phyloP scores from a whole-genome alignment of 257 asterid species.

The Lantana camara region DNA sequence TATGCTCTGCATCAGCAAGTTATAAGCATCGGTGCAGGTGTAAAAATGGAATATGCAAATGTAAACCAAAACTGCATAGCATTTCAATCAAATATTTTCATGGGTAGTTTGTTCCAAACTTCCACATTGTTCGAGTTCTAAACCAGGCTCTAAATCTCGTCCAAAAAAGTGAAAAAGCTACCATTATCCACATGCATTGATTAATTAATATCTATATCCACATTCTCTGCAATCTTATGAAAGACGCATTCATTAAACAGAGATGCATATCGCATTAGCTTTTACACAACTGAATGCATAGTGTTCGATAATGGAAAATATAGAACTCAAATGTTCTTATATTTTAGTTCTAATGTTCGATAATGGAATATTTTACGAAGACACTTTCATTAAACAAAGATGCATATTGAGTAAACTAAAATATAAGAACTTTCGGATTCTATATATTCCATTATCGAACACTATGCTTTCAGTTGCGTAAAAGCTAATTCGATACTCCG shows the following conservation, averaged over 20 bases:
- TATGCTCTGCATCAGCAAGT: not conserved
- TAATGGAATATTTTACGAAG: too few relatives aligned
- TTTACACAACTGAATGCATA: too few relatives aligned
- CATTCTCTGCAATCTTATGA: not conserved
- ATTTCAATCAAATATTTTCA: too few relatives aligned
- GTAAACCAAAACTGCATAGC: not conserved
- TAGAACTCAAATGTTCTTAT: too few relatives aligned
- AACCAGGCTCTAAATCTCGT: too few relatives aligned
- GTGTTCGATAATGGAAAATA: too few relatives aligned
- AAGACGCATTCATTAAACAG: conserved; percentile 12
- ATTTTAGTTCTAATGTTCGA: too few relatives aligned
- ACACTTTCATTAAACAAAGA: too few relatives aligned
- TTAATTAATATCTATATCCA: not conserved
- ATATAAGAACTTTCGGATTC: not conserved
- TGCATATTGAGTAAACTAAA: too few relatives aligned
- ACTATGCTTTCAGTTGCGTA: conserved; percentile 8
- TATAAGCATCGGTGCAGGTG: not conserved
- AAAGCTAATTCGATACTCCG: not conserved
- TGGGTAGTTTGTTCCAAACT: too few relatives aligned
- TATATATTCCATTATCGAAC: not conserved
- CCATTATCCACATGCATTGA: not conserved
- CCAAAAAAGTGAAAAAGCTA: not conserved
- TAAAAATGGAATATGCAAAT: conserved; percentile 6
- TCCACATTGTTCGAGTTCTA: too few relatives aligned
- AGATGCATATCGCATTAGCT: not conserved